Evolutionary conservation across 345 rosid species (phyloP), one percentile per base, ranked within the genome.

Genomic region (Populus pruinosa): DNA sequence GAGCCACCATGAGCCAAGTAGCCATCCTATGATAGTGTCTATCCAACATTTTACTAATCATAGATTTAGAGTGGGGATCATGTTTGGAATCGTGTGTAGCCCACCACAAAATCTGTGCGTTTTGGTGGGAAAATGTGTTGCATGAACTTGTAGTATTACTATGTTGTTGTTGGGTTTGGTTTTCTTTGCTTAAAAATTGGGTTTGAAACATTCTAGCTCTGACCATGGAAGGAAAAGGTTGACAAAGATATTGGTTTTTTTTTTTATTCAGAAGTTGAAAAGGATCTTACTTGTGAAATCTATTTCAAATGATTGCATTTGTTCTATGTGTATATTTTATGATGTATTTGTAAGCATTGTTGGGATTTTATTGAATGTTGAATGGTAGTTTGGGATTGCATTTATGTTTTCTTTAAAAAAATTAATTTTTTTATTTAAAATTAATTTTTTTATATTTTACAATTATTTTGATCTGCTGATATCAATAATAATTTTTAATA

Each of bases 41-140:
- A 53, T 21, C 61, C 23, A 21, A 55, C 23, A 8, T 2, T 8
- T 21, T 55, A 8, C 9, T 55, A 55, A 20, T 55, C 23, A 8
- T 20, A 2, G 61, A 21, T 9, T 20, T 53, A 20, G 59, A 47
- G 50, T 47, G 50, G 50, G 50, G 36, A 47, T 47, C 14, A 47
- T 56, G 49, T 50, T 50, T 65, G 25, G 56, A 72, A 73, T 73
- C 77, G 41, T 31, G 73, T 73, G 67, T 33, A 74, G 82, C 82
- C 75, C 78, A 56, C 81, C 76, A 43, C 72, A 67, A 53, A 79
- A 74, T 79, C 78, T 62, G 8, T 16, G 75, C 39, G n/a, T 4
- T 38, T 56, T 31, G 74, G 27, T 43, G 72, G 17, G 10, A 27
- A 35, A 47, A 18, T 21, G 35, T 33, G 36, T 4, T 33, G 36